A percentile compares a stretch with the other conserved stretches of the same genome.
phyloP scores from a whole-genome alignment of 2,329 filamentous ascomycete genomes.

The Diplodia corticola region DNA sequence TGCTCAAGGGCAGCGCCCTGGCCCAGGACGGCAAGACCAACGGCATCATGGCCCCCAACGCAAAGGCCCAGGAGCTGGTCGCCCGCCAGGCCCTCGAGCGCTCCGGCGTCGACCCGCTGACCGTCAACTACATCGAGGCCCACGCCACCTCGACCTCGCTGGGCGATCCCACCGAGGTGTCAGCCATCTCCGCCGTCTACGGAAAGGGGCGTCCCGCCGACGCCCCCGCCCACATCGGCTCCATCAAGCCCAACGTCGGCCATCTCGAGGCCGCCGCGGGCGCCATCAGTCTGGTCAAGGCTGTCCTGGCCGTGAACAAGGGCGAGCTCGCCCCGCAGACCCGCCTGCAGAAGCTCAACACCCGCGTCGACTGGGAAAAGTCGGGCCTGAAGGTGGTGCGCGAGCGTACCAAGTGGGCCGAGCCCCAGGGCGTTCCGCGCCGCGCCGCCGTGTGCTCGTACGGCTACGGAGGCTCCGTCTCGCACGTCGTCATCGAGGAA shows the following conservation, averaged over 20 bases:
- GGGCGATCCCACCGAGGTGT: constrained; percentile 30
- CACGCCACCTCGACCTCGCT: constrained; percentile 30
- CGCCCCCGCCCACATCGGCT: constrained; percentile 46
- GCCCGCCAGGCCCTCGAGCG: constrained; percentile 28
- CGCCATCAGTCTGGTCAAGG: constrained; percentile 34
- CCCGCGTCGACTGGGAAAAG: constrained; percentile 34
- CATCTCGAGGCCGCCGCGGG: constrained; percentile 35
- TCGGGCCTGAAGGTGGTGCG: constrained; percentile 30
- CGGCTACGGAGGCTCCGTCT: constrained; percentile 47
- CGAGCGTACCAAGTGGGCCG: constrained; percentile 29
- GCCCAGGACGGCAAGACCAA: constrained; percentile 38
- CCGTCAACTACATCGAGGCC: constrained; percentile 25
- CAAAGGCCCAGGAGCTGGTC: constrained; percentile 33
- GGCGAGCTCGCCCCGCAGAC: constrained; percentile 39
- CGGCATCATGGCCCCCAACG: constrained; percentile 41
- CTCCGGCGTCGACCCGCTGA: constrained; percentile 26
- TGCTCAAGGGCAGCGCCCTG: constrained; percentile 35
- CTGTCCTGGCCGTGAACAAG: constrained; percentile 33
- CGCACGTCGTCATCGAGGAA: constrained; percentile 45
- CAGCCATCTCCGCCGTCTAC: constrained; percentile 27
- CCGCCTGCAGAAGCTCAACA: constrained; percentile 38
- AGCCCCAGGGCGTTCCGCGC: constrained; percentile 27
- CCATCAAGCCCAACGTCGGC: constrained; percentile 37
- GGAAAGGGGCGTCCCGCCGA: constrained; percentile 43
- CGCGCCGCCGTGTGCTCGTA: constrained; percentile 50